Evolutionary conservation across 169 alveolate species (phyloP), one percentile per base, ranked within the genome.

Genomic region (Prorocentrum cordatum): DNA sequence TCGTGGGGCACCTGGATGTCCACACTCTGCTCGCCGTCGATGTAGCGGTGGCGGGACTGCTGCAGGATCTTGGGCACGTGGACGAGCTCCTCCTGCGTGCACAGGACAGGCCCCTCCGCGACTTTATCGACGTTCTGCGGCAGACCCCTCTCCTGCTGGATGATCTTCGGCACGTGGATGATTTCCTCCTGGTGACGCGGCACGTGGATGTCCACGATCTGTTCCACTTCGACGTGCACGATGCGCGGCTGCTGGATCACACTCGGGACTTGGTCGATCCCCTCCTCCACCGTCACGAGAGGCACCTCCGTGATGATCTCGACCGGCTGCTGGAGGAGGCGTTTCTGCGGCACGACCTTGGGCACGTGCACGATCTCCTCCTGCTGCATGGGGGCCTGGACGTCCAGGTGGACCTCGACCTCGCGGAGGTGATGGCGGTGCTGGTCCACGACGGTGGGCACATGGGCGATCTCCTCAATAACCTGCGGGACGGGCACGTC

Each of bases 161-260:
- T 61, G 59, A 79, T 64, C 75, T 79, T 79, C 18, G 88, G 88
- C 47, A 80, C 79, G 18, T 80, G 64, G 39, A 80, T 70, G 33
- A 61, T 58, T 26, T 80, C 90, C 54, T 80, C 90, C 68, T 62
- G 80, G 2, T 64, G 36, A 71, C 33, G 36, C 3, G 73, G 87
- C n/a, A 77, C 45, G 16, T 71, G 87, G 31, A 77, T 72, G 29
- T 77, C 73, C 54, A 77, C 72, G 2, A 32, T 32, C 61, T 77
- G 87, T 27, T 77, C 87, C 39, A 77, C 87, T 42, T 9, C 54
- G 16, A 9, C n/a, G 16, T 9, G 9, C 54, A 42, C 9, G 54
- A 42, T 16, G 9, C 16, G 54, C 54, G 9, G n/a, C 54, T 42
- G 54, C 54, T 9, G 54, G 16, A 42, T 42, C 9, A 42, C 16